Evolutionary conservation across 2,329 filamentous ascomycete genomes (phyloP), one percentile per base, ranked within the genome.

Genomic region (Cercospora brassicicola): DNA sequence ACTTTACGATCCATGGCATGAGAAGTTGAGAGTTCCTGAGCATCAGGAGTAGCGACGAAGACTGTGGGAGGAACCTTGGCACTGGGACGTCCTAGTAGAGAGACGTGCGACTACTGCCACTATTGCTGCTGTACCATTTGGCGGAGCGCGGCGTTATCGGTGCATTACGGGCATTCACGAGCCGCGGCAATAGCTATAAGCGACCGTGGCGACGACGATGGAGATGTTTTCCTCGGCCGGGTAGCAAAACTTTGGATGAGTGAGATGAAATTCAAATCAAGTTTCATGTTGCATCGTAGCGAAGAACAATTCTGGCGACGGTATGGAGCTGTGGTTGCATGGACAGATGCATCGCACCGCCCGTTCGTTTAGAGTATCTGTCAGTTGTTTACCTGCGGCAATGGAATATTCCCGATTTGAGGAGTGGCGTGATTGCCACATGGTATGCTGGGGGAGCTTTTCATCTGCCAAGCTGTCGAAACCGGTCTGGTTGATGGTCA

Each of bases 121-220:
- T 36, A 36, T 59, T 59, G 55, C 30, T 59, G 55, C 55, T 59
- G 55, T 31, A 18, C 23, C 55, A 59, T 33, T 59, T 36, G 18
- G 31, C 31, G 55, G 55, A 59, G 55, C 55, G 55, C 28, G 55
- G 55, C 55, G 55, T 59, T 59, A 31, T 33, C 31, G 55, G 55
- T 33, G 55, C 55, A 59, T 59, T 30, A 59, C 28, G 55, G 55
- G 55, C 55, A 36, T 33, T 59, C 28, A 59, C 26, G 30, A 36
- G 55, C 30, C 28, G 55, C 28, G 31, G 55, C 55, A 11, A 59
- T 23, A 59, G 55, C 15, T 33, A 36, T 31, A 10, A 59, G 30
- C 55, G 30, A 59, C 55, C 55, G 18, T 59, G 28, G 55, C 28
- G 20, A 59, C n/a, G 31, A 36, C n/a, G 9, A 36, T 31, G 28